phyloP scores from a whole-genome alignment of 257 asterid genomes.

The Petrea volubilis region DNA sequence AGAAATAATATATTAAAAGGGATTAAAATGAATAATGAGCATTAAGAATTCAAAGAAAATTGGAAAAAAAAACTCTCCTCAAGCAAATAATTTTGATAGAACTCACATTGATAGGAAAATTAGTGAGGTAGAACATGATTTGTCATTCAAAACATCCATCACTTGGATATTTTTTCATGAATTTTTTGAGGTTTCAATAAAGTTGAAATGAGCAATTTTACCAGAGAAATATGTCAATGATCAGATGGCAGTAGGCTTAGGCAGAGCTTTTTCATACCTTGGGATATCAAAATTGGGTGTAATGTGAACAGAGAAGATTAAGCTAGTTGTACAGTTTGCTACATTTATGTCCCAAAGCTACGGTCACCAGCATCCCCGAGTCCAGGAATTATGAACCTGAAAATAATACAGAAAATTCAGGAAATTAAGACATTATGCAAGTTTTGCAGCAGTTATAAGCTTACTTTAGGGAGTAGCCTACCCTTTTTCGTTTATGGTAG shows the following conservation, averaged over 20 bases:
- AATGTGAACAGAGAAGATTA: background rate
- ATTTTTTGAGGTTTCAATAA: background rate
- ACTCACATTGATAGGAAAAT: background rate
- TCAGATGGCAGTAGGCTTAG: background rate
- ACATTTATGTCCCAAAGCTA: conserved; percentile 77
- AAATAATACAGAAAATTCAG: conserved; percentile 22
- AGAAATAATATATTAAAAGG: background rate
- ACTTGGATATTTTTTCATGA: background rate
- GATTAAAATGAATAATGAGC: background rate
- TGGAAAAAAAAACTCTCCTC: background rate
- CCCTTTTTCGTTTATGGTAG: conserved; percentile 83
- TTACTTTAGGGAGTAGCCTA: conserved; percentile 24
- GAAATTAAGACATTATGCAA: background rate
- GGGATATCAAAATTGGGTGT: conserved; percentile 14
- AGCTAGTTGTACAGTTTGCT: background rate
- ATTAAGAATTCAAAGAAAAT: background rate
- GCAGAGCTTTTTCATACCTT: conserved; percentile 8
- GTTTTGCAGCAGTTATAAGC: conserved; percentile 5
- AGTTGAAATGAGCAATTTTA: background rate
- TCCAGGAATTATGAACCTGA: conserved; percentile 93
- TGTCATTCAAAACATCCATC: background rate
- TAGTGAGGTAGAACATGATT: background rate
- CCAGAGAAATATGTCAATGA: background rate
- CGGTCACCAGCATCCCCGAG: conserved; percentile 98
- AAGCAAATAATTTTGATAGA: background rate